Evolutionary conservation across 306 rosid species (phyloP).

Genomic region (Coriaria nepalensis): DNA sequence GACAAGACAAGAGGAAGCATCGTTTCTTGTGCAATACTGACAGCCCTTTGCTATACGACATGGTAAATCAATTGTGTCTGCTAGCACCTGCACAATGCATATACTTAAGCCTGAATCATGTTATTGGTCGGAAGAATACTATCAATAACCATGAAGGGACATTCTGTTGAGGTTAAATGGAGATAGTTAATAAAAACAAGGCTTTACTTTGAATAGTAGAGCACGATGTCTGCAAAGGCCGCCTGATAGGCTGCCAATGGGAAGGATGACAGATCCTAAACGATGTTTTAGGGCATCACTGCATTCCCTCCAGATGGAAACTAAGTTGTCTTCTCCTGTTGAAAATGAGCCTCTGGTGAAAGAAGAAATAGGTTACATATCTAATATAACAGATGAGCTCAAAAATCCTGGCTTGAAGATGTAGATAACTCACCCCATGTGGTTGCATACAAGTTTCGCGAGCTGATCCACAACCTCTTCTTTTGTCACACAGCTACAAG

Average conservation of each 20-base stretch:
- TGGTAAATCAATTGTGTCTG: constrained; percentile 72
- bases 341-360: constrained; percentile 80
- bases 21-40: constrained; percentile 70
- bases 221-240: constrained; percentile 99
- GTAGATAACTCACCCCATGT: constrained; percentile 77
- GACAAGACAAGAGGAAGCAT: constrained; percentile 94
- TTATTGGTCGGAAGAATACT: constrained; percentile 9
- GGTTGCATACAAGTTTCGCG: constrained; percentile 72
- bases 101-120: constrained; percentile 3
- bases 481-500: constrained; percentile 56
- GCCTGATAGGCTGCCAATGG: constrained; percentile 75
- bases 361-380: too few species aligned
- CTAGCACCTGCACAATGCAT: constrained; percentile 56
- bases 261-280: constrained; percentile 88
- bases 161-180: neutral
- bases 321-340: constrained; percentile 50
- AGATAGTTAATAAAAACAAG: neutral
- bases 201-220: constrained; percentile 80
- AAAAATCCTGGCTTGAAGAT: constrained; percentile 10
- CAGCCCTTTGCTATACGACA: constrained; percentile 99
- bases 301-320: constrained; percentile 70
- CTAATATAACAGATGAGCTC: constrained; percentile 9
- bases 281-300: constrained; percentile 70
- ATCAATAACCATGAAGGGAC: neutral
- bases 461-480: constrained; percentile 84